phyloP scores from a whole-genome alignment of 495 filamentous ascomycete genomes.

The Xylaria flabelliformis region DNA sequence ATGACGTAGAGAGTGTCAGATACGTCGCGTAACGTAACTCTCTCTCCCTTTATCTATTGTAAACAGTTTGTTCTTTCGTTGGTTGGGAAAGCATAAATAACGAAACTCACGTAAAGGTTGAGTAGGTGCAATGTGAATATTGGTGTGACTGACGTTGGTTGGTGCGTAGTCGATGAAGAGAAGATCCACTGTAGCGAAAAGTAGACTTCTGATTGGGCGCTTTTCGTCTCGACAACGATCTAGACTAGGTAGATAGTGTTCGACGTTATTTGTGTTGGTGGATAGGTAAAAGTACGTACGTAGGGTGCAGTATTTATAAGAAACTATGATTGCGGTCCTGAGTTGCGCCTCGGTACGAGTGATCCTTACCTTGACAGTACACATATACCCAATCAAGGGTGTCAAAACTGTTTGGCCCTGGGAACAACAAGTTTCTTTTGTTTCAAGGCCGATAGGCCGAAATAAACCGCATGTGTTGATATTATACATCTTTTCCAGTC shows the following conservation, averaged over 20 bases:
- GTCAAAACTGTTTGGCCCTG: not conserved
- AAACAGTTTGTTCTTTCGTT: not conserved
- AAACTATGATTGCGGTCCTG: not conserved
- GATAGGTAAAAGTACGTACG: not conserved
- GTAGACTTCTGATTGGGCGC: constrained; percentile 25
- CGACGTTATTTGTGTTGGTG: not conserved
- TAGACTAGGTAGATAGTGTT: not conserved
- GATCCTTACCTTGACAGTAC: not conserved
- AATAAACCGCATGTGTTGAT: not conserved
- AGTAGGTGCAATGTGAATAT: not conserved
- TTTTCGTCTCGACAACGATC: not conserved
- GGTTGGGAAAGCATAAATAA: not conserved
- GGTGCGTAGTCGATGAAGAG: constrained; percentile 6
- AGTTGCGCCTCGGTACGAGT: not conserved
- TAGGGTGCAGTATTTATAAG: not conserved
- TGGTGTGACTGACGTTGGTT: constrained; percentile 8
- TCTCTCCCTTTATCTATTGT: not conserved
- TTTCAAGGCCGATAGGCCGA: not conserved
- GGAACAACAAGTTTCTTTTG: not conserved
- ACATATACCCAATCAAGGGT: not conserved
- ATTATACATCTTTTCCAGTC: constrained; percentile 19
- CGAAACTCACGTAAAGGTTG: not conserved
- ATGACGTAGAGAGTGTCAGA: constrained; percentile 8
- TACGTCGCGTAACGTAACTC: not conserved
- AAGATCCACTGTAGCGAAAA: constrained; percentile 22